phyloP scores from a whole-genome alignment of 352 stramenopile species.

The Phytophthora parvispora region DNA sequence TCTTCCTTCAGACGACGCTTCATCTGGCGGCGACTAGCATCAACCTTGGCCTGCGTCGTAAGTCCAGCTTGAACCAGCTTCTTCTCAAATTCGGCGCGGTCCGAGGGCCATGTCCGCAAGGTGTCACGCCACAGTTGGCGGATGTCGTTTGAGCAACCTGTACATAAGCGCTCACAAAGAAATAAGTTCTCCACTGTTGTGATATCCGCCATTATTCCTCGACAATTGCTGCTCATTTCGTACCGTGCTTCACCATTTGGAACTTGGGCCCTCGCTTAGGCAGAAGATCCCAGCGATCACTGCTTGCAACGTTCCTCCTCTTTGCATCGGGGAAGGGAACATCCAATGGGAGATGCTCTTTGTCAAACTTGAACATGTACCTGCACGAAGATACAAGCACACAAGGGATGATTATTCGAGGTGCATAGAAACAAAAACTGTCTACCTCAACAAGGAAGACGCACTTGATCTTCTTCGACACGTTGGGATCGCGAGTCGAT shows the following conservation, averaged over 20 bases:
- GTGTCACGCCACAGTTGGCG: conserved; percentile 88
- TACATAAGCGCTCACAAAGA: not conserved
- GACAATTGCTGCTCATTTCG: not conserved
- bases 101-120: conserved; percentile 72
- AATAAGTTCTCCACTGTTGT: conserved; percentile 4
- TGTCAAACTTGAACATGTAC: conserved; percentile 90
- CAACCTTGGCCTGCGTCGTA: conserved; percentile 87
- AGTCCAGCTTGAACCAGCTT: conserved; percentile 86
- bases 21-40: conserved; percentile 79
- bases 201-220: not conserved
- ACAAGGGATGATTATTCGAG: not conserved
- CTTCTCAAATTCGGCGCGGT: conserved; percentile 81
- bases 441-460: not conserved
- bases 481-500: conserved; percentile 80
- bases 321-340: conserved; percentile 81
- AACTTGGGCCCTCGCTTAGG: conserved; percentile 81
- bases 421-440: not conserved
- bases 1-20: conserved; percentile 87
- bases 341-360: conserved; percentile 84
- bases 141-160: conserved; percentile 88
- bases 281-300: conserved; percentile 78
- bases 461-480: conserved; percentile 86
- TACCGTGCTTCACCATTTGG: conserved; percentile 84
- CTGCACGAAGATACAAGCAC: conserved; percentile 25
- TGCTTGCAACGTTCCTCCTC: conserved; percentile 64